Conservation (phyloP, 2,329 filamentous ascomycete species). For the Fusarium sp. region DNA sequence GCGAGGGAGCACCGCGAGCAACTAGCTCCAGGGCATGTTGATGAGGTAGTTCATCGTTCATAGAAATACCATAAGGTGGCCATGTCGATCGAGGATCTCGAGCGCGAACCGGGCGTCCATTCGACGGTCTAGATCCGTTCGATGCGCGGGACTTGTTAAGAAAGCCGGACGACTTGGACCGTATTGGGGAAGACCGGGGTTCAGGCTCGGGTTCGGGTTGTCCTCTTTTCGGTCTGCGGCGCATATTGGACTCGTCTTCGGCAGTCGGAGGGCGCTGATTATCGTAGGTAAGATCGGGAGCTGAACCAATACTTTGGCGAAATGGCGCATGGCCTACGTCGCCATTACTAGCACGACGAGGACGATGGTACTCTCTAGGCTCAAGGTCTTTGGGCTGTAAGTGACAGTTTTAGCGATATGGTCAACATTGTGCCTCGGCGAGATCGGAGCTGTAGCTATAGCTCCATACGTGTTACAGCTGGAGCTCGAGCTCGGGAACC, state of each 20-base stretch:
- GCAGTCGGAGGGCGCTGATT: constrained; percentile 33
- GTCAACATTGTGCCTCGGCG: constrained; percentile 10
- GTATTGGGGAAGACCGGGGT: constrained; percentile 28
- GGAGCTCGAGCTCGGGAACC: constrained; percentile 21
- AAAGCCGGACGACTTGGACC: constrained; percentile 29
- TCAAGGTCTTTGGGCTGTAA: constrained; percentile 32
- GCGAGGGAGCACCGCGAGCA: constrained; percentile 66
- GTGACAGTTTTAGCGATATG: constrained; percentile 16
- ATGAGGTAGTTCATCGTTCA: constrained; percentile 63
- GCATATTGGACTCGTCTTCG: constrained; percentile 44
- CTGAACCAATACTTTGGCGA: constrained; percentile 52
- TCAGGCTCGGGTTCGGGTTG: constrained; percentile 48
- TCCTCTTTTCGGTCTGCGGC: constrained; percentile 58
- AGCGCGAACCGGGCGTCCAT: constrained; percentile 35
- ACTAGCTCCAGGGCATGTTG: constrained; percentile 69
- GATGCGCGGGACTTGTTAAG: constrained; percentile 28
- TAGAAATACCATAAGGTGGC: constrained; percentile 66
- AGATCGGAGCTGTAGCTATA: constrained; percentile 24
- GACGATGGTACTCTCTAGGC: constrained; percentile 36
- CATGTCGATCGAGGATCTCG: constrained; percentile 61
- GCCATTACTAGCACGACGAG: constrained; percentile 37
- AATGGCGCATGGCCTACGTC: constrained; percentile 18
- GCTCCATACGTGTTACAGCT: constrained; percentile 18
- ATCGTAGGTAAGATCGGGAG: constrained; percentile 47
- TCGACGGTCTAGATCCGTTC: constrained; percentile 32